Evolutionary conservation across 2,329 filamentous ascomycete genomes (phyloP).

Genomic region (Xylariaceae sp.): DNA sequence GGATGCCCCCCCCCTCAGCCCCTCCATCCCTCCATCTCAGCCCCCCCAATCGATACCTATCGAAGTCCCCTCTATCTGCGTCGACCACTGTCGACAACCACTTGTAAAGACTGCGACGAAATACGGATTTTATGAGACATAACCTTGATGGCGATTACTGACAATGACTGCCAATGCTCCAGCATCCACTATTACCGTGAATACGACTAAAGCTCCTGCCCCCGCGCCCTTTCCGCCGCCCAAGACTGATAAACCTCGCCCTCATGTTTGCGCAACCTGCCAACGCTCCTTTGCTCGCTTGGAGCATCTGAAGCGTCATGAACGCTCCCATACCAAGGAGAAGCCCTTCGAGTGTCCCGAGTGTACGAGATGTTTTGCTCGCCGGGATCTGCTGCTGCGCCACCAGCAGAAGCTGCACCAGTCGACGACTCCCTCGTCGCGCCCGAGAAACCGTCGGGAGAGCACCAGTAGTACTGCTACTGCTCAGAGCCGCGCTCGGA

Average conservation of each 20-base stretch:
- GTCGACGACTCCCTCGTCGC: conserved; percentile 84
- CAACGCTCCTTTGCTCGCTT: conserved; percentile 90
- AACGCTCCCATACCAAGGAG: conserved; percentile 74
- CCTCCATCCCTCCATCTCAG: conserved; percentile 24
- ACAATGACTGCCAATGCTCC: conserved; percentile 31
- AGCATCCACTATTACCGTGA: conserved; percentile 49
- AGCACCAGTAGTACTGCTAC: conserved; percentile 77
- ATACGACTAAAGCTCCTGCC: conserved; percentile 37
- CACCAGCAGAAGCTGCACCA: conserved; percentile 99
- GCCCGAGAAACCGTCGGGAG: conserved; percentile 87
- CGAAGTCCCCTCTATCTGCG: conserved; percentile 12
- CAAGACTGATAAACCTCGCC: conserved; percentile 96
- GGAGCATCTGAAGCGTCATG: conserved; percentile 96
- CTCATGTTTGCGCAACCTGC: conserved; percentile 92
- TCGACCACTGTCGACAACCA: conserved; percentile 5
- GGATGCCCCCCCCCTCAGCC: conserved; percentile 21
- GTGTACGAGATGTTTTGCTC: conserved; percentile 92
- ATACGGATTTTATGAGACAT: conserved; percentile 17
- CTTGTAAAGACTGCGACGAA: conserved; percentile 20
- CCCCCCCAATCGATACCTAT: conserved; percentile 19
- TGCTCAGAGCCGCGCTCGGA: conserved; percentile 77
- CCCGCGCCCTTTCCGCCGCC: conserved; percentile 69
- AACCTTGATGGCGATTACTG: conserved; percentile 27
- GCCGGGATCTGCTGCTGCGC: conserved; percentile 86
- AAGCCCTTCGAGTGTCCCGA: conserved; percentile 98